A percentile compares a stretch with the other conserved stretches of the same genome.
These are phyloP conservation scores for Amphirosellinia nigrospora DNA, from an alignment of 495 filamentous ascomycete genomes.

Conservation along the genomic window DNA sequence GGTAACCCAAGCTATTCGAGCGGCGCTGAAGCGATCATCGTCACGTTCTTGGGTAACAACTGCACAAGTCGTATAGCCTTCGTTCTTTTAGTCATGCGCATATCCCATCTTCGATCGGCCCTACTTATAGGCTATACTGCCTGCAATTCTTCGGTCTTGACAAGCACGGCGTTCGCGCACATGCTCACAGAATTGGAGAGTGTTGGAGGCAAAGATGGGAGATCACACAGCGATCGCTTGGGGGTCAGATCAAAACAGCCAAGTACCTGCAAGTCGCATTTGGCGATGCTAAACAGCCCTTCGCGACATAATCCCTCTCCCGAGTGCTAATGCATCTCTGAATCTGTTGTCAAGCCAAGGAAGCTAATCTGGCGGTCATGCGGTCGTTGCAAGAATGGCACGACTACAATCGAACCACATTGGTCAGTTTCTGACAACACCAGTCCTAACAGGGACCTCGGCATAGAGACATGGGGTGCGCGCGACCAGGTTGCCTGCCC, in stretches of 20 bases:
- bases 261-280: constrained; percentile 4
- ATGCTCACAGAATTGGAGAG: constrained; percentile 16
- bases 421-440: constrained; percentile 12
- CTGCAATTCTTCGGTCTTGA: constrained; percentile 4
- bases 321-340: constrained; percentile 3
- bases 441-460: neutral
- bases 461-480: constrained; percentile 1
- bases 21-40: constrained; percentile 10
- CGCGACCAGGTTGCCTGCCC: constrained; percentile 8
- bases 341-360: constrained; percentile 16
- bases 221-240: constrained; percentile 10
- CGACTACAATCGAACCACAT: constrained; percentile 21
- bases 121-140: constrained; percentile 18
- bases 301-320: constrained; percentile 12
- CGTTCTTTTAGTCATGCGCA: neutral
- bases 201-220: constrained; percentile 3
- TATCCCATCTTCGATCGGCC: constrained; percentile 4
- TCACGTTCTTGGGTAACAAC: constrained; percentile 11
- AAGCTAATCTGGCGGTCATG: constrained; percentile 17
- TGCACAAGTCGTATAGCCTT: constrained; percentile 14
- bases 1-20: neutral
- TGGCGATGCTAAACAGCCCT: constrained; percentile 1
- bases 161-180: constrained; percentile 9
- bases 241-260: neutral
- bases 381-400: constrained; percentile 16